Evolutionary conservation across 257 asterid genomes (phyloP).

Genomic region (Salvia miltiorrhiza): DNA sequence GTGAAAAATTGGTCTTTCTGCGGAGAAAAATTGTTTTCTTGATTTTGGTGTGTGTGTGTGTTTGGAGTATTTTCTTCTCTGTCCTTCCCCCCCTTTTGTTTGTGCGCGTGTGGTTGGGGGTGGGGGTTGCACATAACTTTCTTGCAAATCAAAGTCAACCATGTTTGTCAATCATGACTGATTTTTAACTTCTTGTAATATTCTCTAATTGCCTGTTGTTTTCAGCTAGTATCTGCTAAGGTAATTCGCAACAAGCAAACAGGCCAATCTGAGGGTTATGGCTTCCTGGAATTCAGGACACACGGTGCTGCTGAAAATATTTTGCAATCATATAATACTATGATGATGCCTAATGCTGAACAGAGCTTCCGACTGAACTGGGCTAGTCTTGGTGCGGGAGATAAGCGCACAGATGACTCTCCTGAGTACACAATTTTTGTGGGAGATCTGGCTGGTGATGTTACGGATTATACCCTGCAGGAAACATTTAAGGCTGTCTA

Average conservation of each 20-base stretch:
- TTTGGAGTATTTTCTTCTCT: not conserved
- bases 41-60: no score
- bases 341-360: slow-evolving; percentile 65
- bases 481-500: slow-evolving; percentile 66
- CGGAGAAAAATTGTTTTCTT: not conserved
- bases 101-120: not conserved
- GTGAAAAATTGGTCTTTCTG: not conserved
- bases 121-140: not conserved
- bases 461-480: slow-evolving; percentile 61
- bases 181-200: not conserved
- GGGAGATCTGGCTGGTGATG: slow-evolving; percentile 91
- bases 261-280: slow-evolving; percentile 78
- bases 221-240: slow-evolving; percentile 66
- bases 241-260: slow-evolving; percentile 72
- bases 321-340: slow-evolving; percentile 61
- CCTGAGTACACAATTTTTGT: slow-evolving; percentile 77
- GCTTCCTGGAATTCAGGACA: slow-evolving; percentile 73
- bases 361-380: slow-evolving; percentile 70
- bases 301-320: slow-evolving; percentile 65
- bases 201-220: not conserved
- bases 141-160: not conserved
- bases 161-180: not conserved
- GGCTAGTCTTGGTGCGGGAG: slow-evolving; percentile 84
- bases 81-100: not conserved
- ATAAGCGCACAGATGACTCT: slow-evolving; percentile 66